Evolutionary conservation across 2,329 filamentous ascomycete genomes (phyloP).

Genomic region (Diaporthe batatas): DNA sequence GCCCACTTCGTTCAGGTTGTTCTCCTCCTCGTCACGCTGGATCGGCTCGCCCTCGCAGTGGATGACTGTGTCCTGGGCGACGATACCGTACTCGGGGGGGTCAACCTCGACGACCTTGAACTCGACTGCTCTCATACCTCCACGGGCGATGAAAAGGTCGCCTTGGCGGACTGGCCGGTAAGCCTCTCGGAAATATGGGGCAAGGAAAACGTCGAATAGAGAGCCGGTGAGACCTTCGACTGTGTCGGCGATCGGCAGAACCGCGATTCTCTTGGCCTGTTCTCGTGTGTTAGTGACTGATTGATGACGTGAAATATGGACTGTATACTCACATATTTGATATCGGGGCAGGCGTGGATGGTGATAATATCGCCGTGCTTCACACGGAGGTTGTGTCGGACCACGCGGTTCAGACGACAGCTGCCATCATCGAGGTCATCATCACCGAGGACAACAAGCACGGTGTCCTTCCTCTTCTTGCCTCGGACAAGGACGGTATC

Average conservation of each 20-base stretch:
- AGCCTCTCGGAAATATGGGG: slow-evolving; percentile 99
- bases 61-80: slow-evolving; percentile 98
- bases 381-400: slow-evolving; percentile 97
- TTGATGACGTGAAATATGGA: not conserved
- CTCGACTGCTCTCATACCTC: slow-evolving; percentile 98
- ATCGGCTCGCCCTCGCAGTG: slow-evolving; percentile 98
- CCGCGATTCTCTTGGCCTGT: slow-evolving; percentile 97
- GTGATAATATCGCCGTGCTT: slow-evolving; percentile 99
- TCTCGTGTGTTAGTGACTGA: slow-evolving; percentile 45
- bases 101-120: slow-evolving; percentile 99
- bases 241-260: slow-evolving; percentile 97
- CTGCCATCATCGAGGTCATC: slow-evolving; percentile 98
- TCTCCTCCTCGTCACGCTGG: slow-evolving; percentile 98
- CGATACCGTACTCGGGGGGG: slow-evolving; percentile 97
- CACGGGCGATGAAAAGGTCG: slow-evolving; percentile 96
- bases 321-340: slow-evolving; percentile 92
- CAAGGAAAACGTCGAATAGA: slow-evolving; percentile 98
- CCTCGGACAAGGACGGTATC: slow-evolving; percentile 98
- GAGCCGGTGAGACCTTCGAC: slow-evolving; percentile 98
- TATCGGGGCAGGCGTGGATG: slow-evolving; percentile 97
- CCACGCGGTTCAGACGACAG: slow-evolving; percentile 97
- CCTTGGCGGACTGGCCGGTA: slow-evolving; percentile 98
- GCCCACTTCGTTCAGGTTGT: slow-evolving; percentile 98
- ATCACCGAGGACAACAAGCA: slow-evolving; percentile 96
- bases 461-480: slow-evolving; percentile 99